These are phyloP conservation scores for Eutypa lata DNA, from an alignment of 2,329 filamentous ascomycete genomes.

Conservation along the genomic window DNA sequence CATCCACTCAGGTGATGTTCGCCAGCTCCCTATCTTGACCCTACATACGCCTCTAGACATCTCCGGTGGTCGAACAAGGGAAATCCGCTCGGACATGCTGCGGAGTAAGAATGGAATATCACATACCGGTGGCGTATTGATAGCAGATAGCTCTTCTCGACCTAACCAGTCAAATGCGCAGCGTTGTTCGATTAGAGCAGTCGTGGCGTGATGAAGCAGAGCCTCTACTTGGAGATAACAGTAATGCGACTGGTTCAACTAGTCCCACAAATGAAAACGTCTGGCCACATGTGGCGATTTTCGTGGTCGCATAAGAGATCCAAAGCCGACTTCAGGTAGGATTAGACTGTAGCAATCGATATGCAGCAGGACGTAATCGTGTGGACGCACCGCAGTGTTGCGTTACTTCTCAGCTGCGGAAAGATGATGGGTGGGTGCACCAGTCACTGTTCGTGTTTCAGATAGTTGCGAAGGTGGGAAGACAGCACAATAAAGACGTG, in stretches of 20 bases:
- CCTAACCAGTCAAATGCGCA: background rate
- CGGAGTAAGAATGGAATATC: conserved; percentile 30
- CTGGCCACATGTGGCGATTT: conserved; percentile 5
- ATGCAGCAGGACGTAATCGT: background rate
- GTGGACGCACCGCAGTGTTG: conserved; percentile 16
- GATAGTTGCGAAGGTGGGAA: conserved; percentile 27
- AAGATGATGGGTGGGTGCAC: conserved; percentile 11
- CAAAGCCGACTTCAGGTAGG: background rate
- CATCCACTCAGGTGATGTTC: background rate
- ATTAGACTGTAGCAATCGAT: background rate
- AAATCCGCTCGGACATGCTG: conserved; percentile 29
- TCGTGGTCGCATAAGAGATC: background rate
- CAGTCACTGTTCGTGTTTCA: conserved; percentile 36
- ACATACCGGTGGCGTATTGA: conserved; percentile 44
- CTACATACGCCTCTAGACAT: background rate
- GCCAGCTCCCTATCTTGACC: background rate
- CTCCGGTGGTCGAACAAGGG: conserved; percentile 6
- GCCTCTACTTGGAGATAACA: background rate
- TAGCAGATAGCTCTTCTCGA: conserved; percentile 23
- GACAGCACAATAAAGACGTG: conserved; percentile 14
- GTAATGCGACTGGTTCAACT: background rate
- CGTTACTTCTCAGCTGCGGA: conserved; percentile 19
- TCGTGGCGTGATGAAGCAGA: background rate
- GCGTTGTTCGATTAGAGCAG: background rate
- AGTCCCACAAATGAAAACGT: background rate